These are phyloP conservation scores for Clarireedia homoeocarpa DNA, from an alignment of 2,329 filamentous ascomycete species.

Conservation along the genomic window DNA sequence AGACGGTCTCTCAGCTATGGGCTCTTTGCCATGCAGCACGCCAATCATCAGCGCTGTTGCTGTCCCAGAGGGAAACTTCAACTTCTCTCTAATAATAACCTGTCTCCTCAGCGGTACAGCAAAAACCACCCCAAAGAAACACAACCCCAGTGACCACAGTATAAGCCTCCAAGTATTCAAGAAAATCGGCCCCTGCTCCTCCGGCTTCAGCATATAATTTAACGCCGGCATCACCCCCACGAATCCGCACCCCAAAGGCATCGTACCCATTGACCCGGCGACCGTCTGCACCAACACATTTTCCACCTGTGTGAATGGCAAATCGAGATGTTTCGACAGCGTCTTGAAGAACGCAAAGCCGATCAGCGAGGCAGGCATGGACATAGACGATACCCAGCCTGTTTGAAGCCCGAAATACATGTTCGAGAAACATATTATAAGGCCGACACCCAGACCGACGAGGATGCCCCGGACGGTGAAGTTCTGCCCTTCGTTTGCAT, in stretches of 20 bases:
- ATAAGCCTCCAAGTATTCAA: slow-evolving; percentile 71
- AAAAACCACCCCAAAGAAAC: slow-evolving; percentile 95
- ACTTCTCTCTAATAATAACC: slow-evolving; percentile 84
- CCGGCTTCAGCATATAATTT: slow-evolving; percentile 70
- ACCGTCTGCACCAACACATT: slow-evolving; percentile 97
- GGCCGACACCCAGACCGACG: slow-evolving; percentile 75
- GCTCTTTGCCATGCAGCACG: slow-evolving; percentile 66
- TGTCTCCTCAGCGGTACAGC: slow-evolving; percentile 84
- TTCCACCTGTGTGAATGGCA: slow-evolving; percentile 88
- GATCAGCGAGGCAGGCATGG: slow-evolving; percentile 90
- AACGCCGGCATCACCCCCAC: slow-evolving; percentile 91
- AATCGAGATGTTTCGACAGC: slow-evolving; percentile 60
- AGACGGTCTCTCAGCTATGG: slow-evolving; percentile 13
- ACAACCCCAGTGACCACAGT: slow-evolving; percentile 85
- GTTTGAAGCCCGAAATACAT: slow-evolving; percentile 98
- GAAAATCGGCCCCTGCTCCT: slow-evolving; percentile 71
- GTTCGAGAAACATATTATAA: slow-evolving; percentile 91
- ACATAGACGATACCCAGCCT: slow-evolving; percentile 80
- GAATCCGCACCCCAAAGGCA: slow-evolving; percentile 92
- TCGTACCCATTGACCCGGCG: slow-evolving; percentile 89
- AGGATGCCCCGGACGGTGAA: slow-evolving; percentile 78
- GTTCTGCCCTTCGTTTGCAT: slow-evolving; percentile 43
- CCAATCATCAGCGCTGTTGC: slow-evolving; percentile 91
- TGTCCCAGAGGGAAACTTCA: slow-evolving; percentile 92
- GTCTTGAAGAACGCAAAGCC: slow-evolving; percentile 91